Evolutionary conservation across 2,329 filamentous ascomycete species (phyloP).

Genomic region (Aspergillus novoparasiticus): DNA sequence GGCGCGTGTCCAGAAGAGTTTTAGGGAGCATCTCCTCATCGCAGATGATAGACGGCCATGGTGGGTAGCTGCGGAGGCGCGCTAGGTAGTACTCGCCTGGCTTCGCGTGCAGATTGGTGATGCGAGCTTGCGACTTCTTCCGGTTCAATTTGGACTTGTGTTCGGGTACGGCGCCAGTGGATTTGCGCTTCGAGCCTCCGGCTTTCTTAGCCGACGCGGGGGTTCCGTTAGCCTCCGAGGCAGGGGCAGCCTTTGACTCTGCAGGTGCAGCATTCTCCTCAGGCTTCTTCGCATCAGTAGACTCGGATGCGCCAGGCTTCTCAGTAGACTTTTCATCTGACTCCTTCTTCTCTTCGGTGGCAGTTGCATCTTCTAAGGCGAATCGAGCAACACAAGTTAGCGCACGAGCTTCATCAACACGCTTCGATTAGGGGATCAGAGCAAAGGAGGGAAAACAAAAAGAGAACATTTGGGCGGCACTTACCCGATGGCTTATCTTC

Average conservation of each 20-base stretch:
- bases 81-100: conserved; percentile 92
- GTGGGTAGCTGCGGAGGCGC: conserved; percentile 89
- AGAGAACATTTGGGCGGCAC: conserved; percentile 8
- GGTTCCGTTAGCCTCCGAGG: conserved; percentile 49
- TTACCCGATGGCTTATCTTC: conserved; percentile 36
- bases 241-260: conserved; percentile 30
- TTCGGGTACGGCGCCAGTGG: conserved; percentile 63
- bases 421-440: neutral
- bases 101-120: conserved; percentile 75
- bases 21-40: conserved; percentile 92
- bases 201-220: conserved; percentile 54
- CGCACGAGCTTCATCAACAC: neutral
- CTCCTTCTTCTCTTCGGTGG: conserved; percentile 32
- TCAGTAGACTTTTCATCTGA: conserved; percentile 30
- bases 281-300: conserved; percentile 28
- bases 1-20: conserved; percentile 73
- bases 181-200: conserved; percentile 67
- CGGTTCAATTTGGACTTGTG: conserved; percentile 77
- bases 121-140: conserved; percentile 76
- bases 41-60: conserved; percentile 92
- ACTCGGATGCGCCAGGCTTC: conserved; percentile 29
- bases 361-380: conserved; percentile 22
- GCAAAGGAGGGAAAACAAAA: too few species aligned
- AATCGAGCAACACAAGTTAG: conserved; percentile 14
- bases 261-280: conserved; percentile 26